Conservation (phyloP, 257 asterid genomes). For the Gentiana macrophylla region DNA sequence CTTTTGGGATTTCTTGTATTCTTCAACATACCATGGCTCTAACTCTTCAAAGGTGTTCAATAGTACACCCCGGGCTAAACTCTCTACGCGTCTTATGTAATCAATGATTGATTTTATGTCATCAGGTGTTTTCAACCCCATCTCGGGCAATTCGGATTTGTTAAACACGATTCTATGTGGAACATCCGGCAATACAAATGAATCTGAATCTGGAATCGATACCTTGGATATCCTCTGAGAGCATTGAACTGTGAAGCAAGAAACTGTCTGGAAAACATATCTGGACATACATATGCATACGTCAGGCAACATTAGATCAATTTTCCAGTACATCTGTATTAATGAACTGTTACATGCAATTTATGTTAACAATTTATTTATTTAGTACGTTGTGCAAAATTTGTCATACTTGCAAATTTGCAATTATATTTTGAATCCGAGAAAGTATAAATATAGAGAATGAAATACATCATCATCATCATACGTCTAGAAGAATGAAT, state of each 20-base stretch:
- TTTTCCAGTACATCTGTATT: too few relatives aligned
- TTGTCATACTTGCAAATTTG: too few relatives aligned
- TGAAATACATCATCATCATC: too few relatives aligned
- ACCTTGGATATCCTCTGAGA: constrained; percentile 8
- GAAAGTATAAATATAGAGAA: too few relatives aligned
- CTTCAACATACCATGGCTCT: constrained; percentile 39
- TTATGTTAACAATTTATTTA: too few relatives aligned
- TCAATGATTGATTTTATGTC: constrained; percentile 13
- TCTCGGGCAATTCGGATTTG: constrained; percentile 23
- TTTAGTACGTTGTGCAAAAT: too few relatives aligned
- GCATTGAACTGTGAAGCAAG: constrained; percentile 44
- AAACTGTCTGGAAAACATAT: constrained; percentile 40
- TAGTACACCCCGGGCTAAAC: constrained; percentile 23
- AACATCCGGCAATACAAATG: constrained; percentile 25
- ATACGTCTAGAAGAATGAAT: too few relatives aligned
- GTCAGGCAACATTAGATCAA: too few relatives aligned
- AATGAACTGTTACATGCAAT: too few relatives aligned
- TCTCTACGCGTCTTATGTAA: constrained; percentile 11
- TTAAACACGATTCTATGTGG: constrained; percentile 39
- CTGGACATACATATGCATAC: too few relatives aligned
- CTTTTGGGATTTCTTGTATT: constrained; percentile 13
- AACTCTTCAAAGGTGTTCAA: constrained; percentile 43
- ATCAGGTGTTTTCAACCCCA: constrained; percentile 3
- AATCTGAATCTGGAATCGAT: constrained; percentile 13
- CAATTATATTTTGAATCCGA: too few relatives aligned